Conservation (phyloP, 1,284 basidiomycete genomes). For the Sanghuangporus baumii region DNA sequence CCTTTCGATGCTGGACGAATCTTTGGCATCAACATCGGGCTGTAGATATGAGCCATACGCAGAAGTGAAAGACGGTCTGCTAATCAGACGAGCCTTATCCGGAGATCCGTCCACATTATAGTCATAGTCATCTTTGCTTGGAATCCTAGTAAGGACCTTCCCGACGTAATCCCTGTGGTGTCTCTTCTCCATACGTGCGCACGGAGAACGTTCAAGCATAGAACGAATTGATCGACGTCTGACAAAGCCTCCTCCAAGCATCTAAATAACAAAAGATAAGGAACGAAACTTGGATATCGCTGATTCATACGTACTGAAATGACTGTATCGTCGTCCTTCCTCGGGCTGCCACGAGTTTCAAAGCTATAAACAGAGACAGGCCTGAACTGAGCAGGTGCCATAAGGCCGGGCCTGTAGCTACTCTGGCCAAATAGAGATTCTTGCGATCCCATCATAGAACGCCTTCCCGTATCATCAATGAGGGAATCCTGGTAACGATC, state of each 20-base stretch:
- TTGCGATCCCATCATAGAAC: conserved; percentile 40
- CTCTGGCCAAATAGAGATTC: conserved; percentile 66
- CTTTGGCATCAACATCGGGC: background rate
- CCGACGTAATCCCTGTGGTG: conserved; percentile 36
- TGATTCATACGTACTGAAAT: conserved; percentile 48
- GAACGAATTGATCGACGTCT: conserved; percentile 62
- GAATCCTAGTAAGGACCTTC: conserved; percentile 26
- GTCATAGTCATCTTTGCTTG: conserved; percentile 28
- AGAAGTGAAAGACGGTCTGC: conserved; percentile 47
- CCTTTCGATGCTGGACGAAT: conserved; percentile 35
- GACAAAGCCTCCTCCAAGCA: conserved; percentile 71
- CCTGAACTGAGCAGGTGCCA: conserved; percentile 46
- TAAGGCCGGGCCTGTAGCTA: conserved; percentile 27
- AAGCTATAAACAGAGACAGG: conserved; percentile 61
- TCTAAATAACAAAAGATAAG: conserved; percentile 33
- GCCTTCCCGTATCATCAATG: conserved; percentile 56
- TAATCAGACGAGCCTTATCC: conserved; percentile 29
- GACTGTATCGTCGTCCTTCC: conserved; percentile 73
- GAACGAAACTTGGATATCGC: background rate
- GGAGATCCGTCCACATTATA: conserved; percentile 30
- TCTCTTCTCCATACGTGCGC: conserved; percentile 56
- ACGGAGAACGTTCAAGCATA: conserved; percentile 65
- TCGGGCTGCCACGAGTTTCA: conserved; percentile 43
- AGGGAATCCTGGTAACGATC: conserved; percentile 48
- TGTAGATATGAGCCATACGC: conserved; percentile 22